Conservation (phyloP, 805 yeast species). For the Spathaspora hagerdaliae region DNA sequence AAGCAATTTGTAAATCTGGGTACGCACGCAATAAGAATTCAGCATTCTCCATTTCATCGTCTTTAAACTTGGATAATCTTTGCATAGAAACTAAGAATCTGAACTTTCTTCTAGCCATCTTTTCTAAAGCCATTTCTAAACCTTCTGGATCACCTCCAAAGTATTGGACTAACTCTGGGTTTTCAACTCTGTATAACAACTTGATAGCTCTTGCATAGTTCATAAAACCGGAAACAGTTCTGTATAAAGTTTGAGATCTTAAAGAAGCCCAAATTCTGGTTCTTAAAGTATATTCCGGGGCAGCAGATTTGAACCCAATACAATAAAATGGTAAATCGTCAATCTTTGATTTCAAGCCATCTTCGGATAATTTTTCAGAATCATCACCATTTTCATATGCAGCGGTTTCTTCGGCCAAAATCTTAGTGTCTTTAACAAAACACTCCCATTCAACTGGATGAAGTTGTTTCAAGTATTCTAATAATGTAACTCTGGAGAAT, state of each 20-base stretch:
- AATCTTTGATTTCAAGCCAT: slow-evolving; percentile 31
- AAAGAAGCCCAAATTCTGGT: slow-evolving; percentile 47
- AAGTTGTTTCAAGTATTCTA: slow-evolving; percentile 53
- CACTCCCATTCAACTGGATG: slow-evolving; percentile 57
- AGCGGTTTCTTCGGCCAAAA: slow-evolving; percentile 47
- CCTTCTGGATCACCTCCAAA: slow-evolving; percentile 99
- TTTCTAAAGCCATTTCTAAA: slow-evolving; percentile 87
- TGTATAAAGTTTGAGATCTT: slow-evolving; percentile 44
- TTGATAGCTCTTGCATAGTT: slow-evolving; percentile 45
- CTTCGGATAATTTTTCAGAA: slow-evolving; percentile 28
- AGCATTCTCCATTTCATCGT: slow-evolving; percentile 55
- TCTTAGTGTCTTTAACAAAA: slow-evolving; percentile 53
- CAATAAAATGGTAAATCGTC: slow-evolving; percentile 45
- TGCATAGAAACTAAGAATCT: slow-evolving; percentile 66
- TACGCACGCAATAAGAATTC: slow-evolving; percentile 60
- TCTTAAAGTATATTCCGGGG: slow-evolving; percentile 45
- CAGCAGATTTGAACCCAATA: slow-evolving; percentile 45
- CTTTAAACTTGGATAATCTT: slow-evolving; percentile 48
- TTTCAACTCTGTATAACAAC: slow-evolving; percentile 43
- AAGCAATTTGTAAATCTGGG: slow-evolving; percentile 64
- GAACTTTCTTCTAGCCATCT: slow-evolving; percentile 61
- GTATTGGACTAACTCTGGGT: slow-evolving; percentile 65
- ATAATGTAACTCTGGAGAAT: slow-evolving; percentile 50
- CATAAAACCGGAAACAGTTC: slow-evolving; percentile 46
- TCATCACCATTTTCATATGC: slow-evolving; percentile 53